Evolutionary conservation across 345 rosid species (phyloP), one percentile per base, ranked within the genome.

Genomic region (Lepidium didymum): DNA sequence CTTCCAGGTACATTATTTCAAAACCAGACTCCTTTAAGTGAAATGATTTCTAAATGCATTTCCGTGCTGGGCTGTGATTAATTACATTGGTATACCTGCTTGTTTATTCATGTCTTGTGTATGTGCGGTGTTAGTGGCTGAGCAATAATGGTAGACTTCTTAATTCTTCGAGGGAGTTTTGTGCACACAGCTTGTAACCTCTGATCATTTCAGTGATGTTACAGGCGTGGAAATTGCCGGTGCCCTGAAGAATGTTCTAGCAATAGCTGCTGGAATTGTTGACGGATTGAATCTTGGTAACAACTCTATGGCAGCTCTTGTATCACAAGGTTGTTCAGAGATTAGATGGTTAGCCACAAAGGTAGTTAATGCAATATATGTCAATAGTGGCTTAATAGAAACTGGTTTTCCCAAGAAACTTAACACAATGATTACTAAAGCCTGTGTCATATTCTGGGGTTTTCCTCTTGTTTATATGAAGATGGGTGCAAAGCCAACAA

Each of bases 291-390:
- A 89, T 64, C 96, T 92, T 4, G 96, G 98, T 35, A 85, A 92
- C 84, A 89, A 92, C 77, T 92, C 98, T 56, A 89, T 89, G 98
- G 98, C 98, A 62, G 96, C 96, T 74, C 92, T 92, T 50, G 98
- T 92, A 34, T 80, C 96, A 23, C 96, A 89, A 79, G 98, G 98
- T 75, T 92, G 96, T 75, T 85, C 95, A 13, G 98, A 92, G 85
- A 89, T 89, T 70, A 85, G 96, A 64, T 92, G 96, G 96, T 79
- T 89, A 31, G 95, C 96, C 62, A 92, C 96, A 29, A 89, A 87
- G 98, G 98, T 88, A 62, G 46, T 47, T 63, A 12, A 49, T n/a
- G 10, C n/a, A 40, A 11, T 41, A n/a, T 11, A 2, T 38, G 14
- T 31, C 21, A 14, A 29, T 10, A 35, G 23, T 29, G 10, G 37